Conservation (phyloP, 148 eudicot species). For the Chenopodium suecicum region DNA sequence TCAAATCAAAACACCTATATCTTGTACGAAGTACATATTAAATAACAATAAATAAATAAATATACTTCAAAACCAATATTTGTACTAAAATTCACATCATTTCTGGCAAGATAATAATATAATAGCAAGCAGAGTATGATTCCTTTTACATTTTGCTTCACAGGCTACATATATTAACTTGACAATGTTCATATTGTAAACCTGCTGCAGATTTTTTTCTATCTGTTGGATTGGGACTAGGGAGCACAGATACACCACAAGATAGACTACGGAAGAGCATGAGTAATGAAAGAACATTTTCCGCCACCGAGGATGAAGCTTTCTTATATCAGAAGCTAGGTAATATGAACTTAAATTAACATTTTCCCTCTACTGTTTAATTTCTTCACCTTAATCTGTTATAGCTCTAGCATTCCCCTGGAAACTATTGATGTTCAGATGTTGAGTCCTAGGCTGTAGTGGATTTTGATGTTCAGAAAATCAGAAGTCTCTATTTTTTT, state of each 20-base stretch:
- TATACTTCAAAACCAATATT: not conserved
- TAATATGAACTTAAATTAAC: conserved; percentile 11
- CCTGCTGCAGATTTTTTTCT: conserved; percentile 80
- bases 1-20: not conserved
- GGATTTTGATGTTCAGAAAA: not conserved
- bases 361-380: not conserved
- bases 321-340: conserved; percentile 69
- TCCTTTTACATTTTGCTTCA: not conserved
- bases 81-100: not conserved
- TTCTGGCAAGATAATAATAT: not conserved
- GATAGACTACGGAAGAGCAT: conserved; percentile 72
- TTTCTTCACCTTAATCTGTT: not conserved
- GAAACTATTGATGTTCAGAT: conserved; percentile 1
- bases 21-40: too few relatives aligned
- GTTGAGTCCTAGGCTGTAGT: conserved; percentile 3
- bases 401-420: not conserved
- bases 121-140: not conserved
- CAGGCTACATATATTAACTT: not conserved
- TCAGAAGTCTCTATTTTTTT: too few relatives aligned
- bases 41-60: too few relatives aligned
- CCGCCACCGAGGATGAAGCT: conserved; percentile 63
- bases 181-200: conserved; percentile 20
- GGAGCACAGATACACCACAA: conserved; percentile 76
- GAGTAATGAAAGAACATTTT: conserved; percentile 96
- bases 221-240: conserved; percentile 88